A percentile compares a stretch with the other conserved stretches of the same genome.
These are phyloP conservation scores for Suillus plorans DNA, from an alignment of 768 basidiomycete species.

Conservation along the genomic window DNA sequence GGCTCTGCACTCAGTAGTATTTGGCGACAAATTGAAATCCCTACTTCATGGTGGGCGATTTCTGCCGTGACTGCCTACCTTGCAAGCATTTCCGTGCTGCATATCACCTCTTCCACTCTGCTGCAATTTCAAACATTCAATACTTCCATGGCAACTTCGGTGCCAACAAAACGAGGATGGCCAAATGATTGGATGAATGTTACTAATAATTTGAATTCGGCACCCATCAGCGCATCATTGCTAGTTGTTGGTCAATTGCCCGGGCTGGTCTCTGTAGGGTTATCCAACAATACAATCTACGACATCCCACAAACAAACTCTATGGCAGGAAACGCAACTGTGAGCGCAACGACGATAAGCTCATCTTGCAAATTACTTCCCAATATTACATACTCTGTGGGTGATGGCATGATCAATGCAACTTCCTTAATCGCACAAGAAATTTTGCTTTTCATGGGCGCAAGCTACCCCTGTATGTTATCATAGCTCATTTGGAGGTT, in stretches of 20 bases:
- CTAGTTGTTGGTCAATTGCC: not conserved
- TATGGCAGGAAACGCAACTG: not conserved
- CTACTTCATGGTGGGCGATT: not conserved
- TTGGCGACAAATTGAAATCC: constrained; percentile 1
- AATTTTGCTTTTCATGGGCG: too few species aligned
- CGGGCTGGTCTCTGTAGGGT: not conserved
- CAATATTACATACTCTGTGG: not conserved
- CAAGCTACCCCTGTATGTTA: not conserved
- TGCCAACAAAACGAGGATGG: not conserved
- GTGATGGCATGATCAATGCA: too few species aligned
- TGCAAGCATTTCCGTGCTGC: constrained; percentile 3
- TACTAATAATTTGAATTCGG: too few species aligned
- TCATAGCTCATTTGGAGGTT: not conserved
- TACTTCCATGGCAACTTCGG: not conserved
- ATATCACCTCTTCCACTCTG: constrained; percentile 11
- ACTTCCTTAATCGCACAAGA: too few species aligned
- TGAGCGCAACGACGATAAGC: constrained; percentile 1
- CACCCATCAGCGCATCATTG: not conserved
- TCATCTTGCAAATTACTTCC: constrained; percentile 1
- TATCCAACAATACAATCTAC: constrained; percentile 5
- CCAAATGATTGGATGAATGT: too few species aligned
- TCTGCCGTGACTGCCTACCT: constrained; percentile 9
- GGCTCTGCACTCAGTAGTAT: constrained; percentile 3
- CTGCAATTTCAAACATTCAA: constrained; percentile 8
- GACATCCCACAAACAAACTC: constrained; percentile 1